These are phyloP conservation scores for Salix arbutifolia DNA, from an alignment of 345 rosid species.

Conservation along the genomic window DNA sequence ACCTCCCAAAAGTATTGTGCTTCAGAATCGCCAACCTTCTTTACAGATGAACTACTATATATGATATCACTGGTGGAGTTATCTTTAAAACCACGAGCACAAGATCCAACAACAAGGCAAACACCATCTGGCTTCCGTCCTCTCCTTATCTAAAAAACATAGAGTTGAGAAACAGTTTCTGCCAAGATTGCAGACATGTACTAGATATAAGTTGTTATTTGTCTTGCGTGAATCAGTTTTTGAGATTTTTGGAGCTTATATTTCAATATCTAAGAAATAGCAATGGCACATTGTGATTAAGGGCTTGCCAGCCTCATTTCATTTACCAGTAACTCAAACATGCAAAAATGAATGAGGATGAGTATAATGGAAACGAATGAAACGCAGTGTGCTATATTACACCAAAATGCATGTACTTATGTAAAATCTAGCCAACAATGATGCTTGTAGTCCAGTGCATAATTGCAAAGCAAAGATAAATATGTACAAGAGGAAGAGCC, in stretches of 20 bases:
- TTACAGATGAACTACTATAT: slow-evolving; percentile 68
- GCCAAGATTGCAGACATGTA: slow-evolving; percentile 1
- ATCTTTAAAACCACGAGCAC: slow-evolving; percentile 77
- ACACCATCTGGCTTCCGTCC: slow-evolving; percentile 90
- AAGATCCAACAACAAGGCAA: slow-evolving; percentile 96
- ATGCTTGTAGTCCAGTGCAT: not conserved
- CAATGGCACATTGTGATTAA: not conserved
- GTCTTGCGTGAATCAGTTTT: not conserved
- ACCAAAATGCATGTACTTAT: not conserved
- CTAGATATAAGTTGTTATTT: not conserved
- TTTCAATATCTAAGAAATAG: not conserved
- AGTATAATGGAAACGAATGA: no score
- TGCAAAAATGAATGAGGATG: not conserved
- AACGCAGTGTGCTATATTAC: not conserved
- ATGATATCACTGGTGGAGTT: slow-evolving; percentile 82
- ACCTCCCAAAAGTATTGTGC: slow-evolving; percentile 97
- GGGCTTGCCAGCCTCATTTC: not conserved
- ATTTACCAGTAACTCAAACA: not conserved
- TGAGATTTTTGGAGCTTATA: not conserved
- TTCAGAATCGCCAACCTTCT: slow-evolving; percentile 58
- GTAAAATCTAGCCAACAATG: not conserved
- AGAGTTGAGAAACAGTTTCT: not conserved
- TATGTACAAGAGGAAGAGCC: slow-evolving; percentile 8
- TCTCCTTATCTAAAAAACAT: slow-evolving; percentile 56
- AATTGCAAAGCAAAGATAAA: not conserved